These are phyloP conservation scores for Xylaria grammica DNA, from an alignment of 495 filamentous ascomycete species.

Conservation along the genomic window DNA sequence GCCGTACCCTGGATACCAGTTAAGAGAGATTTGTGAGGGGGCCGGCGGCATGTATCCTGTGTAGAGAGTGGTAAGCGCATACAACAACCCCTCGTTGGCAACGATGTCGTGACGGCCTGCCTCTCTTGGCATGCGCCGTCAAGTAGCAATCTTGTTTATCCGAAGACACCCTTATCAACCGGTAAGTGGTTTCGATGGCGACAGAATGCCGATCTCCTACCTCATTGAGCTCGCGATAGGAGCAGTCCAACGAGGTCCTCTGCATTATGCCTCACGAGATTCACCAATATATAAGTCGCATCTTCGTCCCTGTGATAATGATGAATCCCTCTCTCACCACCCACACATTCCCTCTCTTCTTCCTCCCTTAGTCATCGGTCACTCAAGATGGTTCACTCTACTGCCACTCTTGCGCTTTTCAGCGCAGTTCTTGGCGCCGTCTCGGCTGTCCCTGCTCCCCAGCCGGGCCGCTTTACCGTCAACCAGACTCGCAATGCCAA, in stretches of 20 bases:
- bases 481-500: slow-evolving; percentile 56
- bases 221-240: slow-evolving; percentile 4
- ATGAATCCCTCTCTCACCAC: slow-evolving; percentile 1
- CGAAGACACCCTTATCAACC: slow-evolving; percentile 6
- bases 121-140: slow-evolving; percentile 18
- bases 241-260: slow-evolving; percentile 1
- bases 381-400: slow-evolving; percentile 11
- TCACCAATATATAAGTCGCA: slow-evolving; percentile 19
- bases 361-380: background rate
- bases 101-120: slow-evolving; percentile 13
- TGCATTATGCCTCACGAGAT: background rate
- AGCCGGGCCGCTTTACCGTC: slow-evolving; percentile 49
- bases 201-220: slow-evolving; percentile 16
- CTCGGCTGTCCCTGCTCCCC: slow-evolving; percentile 44
- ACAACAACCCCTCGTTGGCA: slow-evolving; percentile 2
- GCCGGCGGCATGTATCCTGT: background rate
- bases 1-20: background rate
- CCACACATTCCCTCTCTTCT: background rate
- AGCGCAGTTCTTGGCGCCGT: slow-evolving; percentile 27
- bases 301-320: background rate
- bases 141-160: slow-evolving; percentile 8
- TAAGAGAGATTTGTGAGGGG: slow-evolving; percentile 10
- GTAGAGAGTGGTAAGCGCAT: slow-evolving; percentile 1
- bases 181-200: background rate
- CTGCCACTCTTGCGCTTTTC: slow-evolving; percentile 18